Percentiles rank a stretch among this genome's conserved stretches.
These are phyloP conservation scores for Metschnikowia colocasiae DNA, from an alignment of 805 yeast species.

Conservation along the genomic window DNA sequence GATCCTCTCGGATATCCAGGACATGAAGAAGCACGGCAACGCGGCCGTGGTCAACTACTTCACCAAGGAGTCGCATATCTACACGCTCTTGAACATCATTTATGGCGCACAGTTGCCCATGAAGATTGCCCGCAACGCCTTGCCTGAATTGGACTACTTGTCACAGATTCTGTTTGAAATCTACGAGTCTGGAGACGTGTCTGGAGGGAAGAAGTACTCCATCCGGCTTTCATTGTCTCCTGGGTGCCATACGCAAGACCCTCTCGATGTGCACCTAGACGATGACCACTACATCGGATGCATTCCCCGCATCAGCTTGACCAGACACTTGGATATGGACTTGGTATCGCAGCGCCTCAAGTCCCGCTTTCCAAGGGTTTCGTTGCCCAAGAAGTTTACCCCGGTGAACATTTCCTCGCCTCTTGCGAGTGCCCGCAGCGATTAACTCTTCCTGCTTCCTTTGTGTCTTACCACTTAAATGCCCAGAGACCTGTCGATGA, in stretches of 20 bases:
- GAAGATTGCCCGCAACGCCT: slow-evolving; percentile 88
- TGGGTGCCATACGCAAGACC: slow-evolving; percentile 98
- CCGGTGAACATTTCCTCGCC: slow-evolving; percentile 86
- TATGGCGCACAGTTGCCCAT: slow-evolving; percentile 94
- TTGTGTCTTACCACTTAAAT: too few species aligned
- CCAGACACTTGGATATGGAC: slow-evolving; percentile 91
- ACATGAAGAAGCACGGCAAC: slow-evolving; percentile 70
- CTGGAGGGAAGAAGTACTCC: slow-evolving; percentile 76
- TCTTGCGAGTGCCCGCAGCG: slow-evolving; percentile 19
- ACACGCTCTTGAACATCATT: slow-evolving; percentile 83
- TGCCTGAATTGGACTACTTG: slow-evolving; percentile 92
- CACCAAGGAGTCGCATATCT: slow-evolving; percentile 96
- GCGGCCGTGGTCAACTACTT: slow-evolving; percentile 88
- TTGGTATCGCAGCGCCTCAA: slow-evolving; percentile 77
- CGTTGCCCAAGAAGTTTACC: slow-evolving; percentile 84
- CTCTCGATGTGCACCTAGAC: slow-evolving; percentile 93
- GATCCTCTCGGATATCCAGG: slow-evolving; percentile 73
- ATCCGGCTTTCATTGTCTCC: slow-evolving; percentile 91
- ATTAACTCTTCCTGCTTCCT: too few species aligned
- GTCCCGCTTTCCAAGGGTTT: slow-evolving; percentile 80
- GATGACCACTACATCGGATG: slow-evolving; percentile 96
- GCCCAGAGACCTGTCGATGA: not conserved
- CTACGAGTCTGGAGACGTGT: slow-evolving; percentile 73
- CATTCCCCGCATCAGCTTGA: slow-evolving; percentile 83
- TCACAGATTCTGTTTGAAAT: slow-evolving; percentile 93